These are phyloP conservation scores for Macaranga tanarius DNA, from an alignment of 441 rosid genomes.

Conservation along the genomic window DNA sequence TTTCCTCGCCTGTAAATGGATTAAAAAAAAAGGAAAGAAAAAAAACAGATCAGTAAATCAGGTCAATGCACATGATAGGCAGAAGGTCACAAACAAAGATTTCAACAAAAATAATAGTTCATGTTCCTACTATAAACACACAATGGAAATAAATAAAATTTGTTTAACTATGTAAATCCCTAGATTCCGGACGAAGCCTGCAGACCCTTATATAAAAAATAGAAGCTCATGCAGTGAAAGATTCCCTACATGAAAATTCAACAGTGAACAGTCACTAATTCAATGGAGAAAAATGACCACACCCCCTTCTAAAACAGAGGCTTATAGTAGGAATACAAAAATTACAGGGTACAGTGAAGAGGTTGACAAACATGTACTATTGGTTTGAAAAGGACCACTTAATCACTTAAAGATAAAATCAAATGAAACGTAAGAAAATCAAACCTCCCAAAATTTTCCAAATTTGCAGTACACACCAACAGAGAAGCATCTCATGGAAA, in stretches of 20 bases:
- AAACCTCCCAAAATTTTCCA: slow-evolving; percentile 18
- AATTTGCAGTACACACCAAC: slow-evolving; percentile 31
- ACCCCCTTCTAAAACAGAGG: slow-evolving; percentile 18
- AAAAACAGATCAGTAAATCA: slow-evolving; percentile 27
- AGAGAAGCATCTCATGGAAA: slow-evolving; percentile 19
- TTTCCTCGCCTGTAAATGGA: slow-evolving; percentile 30
- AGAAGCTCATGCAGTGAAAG: slow-evolving; percentile 10
- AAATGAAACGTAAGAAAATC: background rate
- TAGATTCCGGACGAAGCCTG: slow-evolving; percentile 33
- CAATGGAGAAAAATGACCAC: slow-evolving; percentile 38
- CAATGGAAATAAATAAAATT: slow-evolving; percentile 17
- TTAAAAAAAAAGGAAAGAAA: background rate
- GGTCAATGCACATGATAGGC: slow-evolving; percentile 34
- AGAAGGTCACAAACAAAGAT: slow-evolving; percentile 7
- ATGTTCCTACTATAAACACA: slow-evolving; percentile 24
- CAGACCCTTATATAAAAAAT: slow-evolving; percentile 22
- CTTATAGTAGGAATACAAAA: slow-evolving; percentile 20
- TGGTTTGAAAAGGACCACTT: slow-evolving; percentile 32
- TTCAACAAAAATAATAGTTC: slow-evolving; percentile 21
- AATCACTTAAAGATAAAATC: background rate
- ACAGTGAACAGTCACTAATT: slow-evolving; percentile 26
- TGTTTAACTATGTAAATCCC: slow-evolving; percentile 21
- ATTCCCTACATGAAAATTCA: slow-evolving; percentile 31
- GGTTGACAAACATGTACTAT: slow-evolving; percentile 37
- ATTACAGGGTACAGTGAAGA: slow-evolving; percentile 1